Evolutionary conservation across 2,329 filamentous ascomycete species (phyloP), one percentile per base, ranked within the genome.

Genomic region (Xylaria sp.): DNA sequence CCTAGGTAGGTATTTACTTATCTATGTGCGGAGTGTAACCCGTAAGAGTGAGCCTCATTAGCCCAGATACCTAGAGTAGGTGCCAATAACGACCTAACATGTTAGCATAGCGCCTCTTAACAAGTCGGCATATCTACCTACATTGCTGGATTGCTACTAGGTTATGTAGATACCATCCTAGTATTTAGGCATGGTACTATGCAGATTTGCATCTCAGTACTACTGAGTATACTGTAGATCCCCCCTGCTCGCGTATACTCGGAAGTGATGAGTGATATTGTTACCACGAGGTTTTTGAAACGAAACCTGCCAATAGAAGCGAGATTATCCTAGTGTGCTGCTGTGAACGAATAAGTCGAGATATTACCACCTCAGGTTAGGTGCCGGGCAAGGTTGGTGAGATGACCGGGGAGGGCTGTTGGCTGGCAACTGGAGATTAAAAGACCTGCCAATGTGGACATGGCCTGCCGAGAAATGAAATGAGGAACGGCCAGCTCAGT

Each of bases 381-480:
- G 33, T 25, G 28, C 19, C 9, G 14, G 33, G 12, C 37, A 33
- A 33, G 23, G 35, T 51, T 14, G 35, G 35, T 52, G 40, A 61
- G 61, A 61, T 57, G 58, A 61, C 49, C 25, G 58, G 54, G 58
- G 58, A 51, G 58, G 42, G 23, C 45, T 56, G 61, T 28, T 42
- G 47, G 54, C 49, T 55, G 42, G 25, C 35, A 3, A 52, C 47
- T 59, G 54, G 62, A 67, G 65, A 67, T 67, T 67, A 55, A 57
- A 63, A 63, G 37, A 63, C 53, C 56, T 63, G 57, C 52, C 52
- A 61, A 40, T 63, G 63, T 63, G 63, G 65, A 43, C 25, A 47
- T 42, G 40, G 37, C 35, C 33, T 56, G 33, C 38, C n/a, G 19
- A 12, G 25, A 57, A 63, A 60, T 63, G 23, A 60, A 57, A 60